Base-by-base conservation (phyloP, 495 filamentous ascomycete genomes). In the Ascobolus immersus region DNA sequence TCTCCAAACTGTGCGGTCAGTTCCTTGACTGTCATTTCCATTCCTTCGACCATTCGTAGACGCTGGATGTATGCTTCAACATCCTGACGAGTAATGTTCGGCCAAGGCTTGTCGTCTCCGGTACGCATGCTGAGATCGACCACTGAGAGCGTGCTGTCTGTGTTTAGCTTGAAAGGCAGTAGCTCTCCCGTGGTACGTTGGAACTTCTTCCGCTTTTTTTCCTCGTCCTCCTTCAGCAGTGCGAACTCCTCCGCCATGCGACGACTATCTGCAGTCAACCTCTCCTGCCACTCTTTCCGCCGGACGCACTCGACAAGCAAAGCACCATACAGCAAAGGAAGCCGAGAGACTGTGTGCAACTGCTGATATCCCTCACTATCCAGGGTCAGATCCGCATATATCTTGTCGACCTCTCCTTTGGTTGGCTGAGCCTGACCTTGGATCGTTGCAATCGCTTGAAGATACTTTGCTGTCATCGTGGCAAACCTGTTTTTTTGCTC, bases 181-280 rank as follows among this genome's bases (percentile, higher is more conserved):
- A 60, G 37, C 32, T 54, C 48, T 1, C 70, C 77, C 41, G 81
- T 73, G 28, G 58, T 71, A 42, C 82, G 86, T 38, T 79, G 55
- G 89, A 89, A 96, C 42, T 76, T 86, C 47, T 76, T 77, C 25
- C 86, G 62, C 19, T 86, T 67, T 41, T 77, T 74, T 44, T 74
- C 61, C 47, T 99, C 89, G 49, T 93, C 84, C 35, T 93, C 84
- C 46, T 76, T 73, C 40, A 84, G 74, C 15, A 74, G 54, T 11
- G 79, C 77, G 61, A 93, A 76, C 42, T 93, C 86, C 48, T 94
- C 82, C 5, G 78, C 77, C 20, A 94, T 54, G 2, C 72, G 74
- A 11, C 75, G 64, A 2, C 81, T 81, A 40, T 93, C 84, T 4
- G 64, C 61, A 41, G 69, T 74, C 47, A 93, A 70, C 52, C 90